phyloP scores from a whole-genome alignment of 768 basidiomycete genomes.

The Kondoa malvinella region DNA sequence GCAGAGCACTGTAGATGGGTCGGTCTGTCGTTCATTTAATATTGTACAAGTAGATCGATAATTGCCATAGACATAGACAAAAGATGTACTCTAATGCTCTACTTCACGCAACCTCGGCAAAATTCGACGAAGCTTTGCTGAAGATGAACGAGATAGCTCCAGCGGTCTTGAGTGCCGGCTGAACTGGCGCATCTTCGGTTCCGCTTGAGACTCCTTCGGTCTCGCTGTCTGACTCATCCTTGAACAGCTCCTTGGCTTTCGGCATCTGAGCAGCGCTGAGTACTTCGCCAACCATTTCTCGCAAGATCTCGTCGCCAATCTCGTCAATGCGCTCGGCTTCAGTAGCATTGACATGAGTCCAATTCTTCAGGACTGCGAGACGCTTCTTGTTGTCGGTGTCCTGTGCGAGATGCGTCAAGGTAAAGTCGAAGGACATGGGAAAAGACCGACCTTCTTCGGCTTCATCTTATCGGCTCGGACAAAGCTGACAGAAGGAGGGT shows the following conservation, averaged over 20 bases:
- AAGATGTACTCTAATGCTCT: background rate
- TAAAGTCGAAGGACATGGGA: background rate
- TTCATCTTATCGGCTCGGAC: background rate
- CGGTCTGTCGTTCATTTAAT: no score
- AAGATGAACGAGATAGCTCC: background rate
- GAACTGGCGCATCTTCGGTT: no score
- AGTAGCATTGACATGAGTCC: conserved; percentile 55
- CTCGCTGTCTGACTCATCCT: background rate
- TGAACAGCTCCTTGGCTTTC: background rate
- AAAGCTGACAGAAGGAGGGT: background rate
- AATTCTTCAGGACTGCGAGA: conserved; percentile 53
- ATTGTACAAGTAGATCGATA: no score
- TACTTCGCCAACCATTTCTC: conserved; percentile 35
- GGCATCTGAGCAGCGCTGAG: background rate
- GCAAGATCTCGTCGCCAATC: conserved; percentile 52
- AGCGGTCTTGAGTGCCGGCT: background rate
- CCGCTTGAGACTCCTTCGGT: no score
- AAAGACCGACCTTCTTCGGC: conserved; percentile 5
- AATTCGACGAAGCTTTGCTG: background rate
- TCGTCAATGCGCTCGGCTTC: conserved; percentile 37
- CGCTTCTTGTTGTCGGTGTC: conserved; percentile 35
- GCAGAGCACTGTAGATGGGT: no score
- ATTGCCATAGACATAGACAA: no score
- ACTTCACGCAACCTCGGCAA: background rate
- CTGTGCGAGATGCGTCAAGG: conserved; percentile 5